These are phyloP conservation scores for Penicillium samsonianum DNA, from an alignment of 495 filamentous ascomycete species.

Conservation along the genomic window DNA sequence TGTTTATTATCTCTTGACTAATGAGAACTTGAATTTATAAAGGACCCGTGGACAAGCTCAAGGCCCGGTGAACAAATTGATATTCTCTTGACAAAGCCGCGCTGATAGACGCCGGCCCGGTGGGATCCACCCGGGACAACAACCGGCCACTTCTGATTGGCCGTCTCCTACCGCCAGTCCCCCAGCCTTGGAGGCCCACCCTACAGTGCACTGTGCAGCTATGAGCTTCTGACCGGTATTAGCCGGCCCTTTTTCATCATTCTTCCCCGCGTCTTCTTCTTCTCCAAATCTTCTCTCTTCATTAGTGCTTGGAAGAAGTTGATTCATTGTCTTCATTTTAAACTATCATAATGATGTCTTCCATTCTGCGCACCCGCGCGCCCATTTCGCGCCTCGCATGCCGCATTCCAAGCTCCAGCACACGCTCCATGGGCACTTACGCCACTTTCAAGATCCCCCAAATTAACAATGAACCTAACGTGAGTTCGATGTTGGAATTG, in stretches of 20 bases:
- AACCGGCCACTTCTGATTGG: slow-evolving; percentile 26
- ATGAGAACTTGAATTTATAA: not conserved
- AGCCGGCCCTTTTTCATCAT: slow-evolving; percentile 30
- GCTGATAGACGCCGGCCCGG: slow-evolving; percentile 22
- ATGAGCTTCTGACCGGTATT: slow-evolving; percentile 22
- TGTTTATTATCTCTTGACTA: not conserved
- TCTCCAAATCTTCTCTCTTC: slow-evolving; percentile 15
- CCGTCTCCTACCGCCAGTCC: not conserved
- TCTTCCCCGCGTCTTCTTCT: slow-evolving; percentile 27
- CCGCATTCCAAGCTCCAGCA: slow-evolving; percentile 29
- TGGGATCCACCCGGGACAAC: slow-evolving; percentile 26
- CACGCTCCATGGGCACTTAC: slow-evolving; percentile 51
- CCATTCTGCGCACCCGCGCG: slow-evolving; percentile 35
- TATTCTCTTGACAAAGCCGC: not conserved
- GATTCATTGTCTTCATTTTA: slow-evolving; percentile 2
- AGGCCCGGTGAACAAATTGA: not conserved
- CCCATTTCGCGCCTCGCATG: slow-evolving; percentile 31
- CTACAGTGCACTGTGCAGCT: too few species aligned
- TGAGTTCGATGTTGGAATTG: slow-evolving; percentile 46
- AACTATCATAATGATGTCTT: slow-evolving; percentile 38
- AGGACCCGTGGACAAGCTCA: too few species aligned
- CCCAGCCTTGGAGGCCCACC: not conserved
- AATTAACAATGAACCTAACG: slow-evolving; percentile 90
- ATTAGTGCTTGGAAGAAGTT: slow-evolving; percentile 1
- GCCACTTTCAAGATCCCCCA: slow-evolving; percentile 86